These are phyloP conservation scores for Fusarium duplospermum DNA, from an alignment of 2,329 filamentous ascomycete genomes.

Conservation along the genomic window DNA sequence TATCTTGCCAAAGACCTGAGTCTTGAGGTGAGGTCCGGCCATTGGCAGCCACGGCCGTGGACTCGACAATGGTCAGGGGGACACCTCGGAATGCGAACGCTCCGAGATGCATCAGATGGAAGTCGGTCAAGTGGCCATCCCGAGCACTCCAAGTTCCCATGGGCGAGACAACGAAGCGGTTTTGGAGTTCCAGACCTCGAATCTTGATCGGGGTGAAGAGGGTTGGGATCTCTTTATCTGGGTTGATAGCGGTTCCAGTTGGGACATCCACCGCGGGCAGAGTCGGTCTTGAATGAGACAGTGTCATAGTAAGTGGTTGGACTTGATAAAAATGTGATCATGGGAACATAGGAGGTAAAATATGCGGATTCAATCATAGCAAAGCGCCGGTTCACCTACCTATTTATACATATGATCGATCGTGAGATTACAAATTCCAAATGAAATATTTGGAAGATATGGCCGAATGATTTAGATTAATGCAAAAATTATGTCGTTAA, in stretches of 20 bases:
- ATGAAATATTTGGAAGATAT: neutral
- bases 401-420: neutral
- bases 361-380: neutral
- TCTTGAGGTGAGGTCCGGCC: slow-evolving; percentile 87
- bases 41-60: slow-evolving; percentile 77
- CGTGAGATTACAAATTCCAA: neutral
- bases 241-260: neutral
- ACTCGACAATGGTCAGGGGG: slow-evolving; percentile 80
- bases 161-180: slow-evolving; percentile 67
- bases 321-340: neutral
- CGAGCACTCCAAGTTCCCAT: slow-evolving; percentile 70
- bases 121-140: slow-evolving; percentile 78
- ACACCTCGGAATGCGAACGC: slow-evolving; percentile 80
- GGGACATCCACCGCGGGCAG: neutral
- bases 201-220: slow-evolving; percentile 67
- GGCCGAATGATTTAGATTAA: neutral
- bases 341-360: neutral
- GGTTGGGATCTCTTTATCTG: slow-evolving; percentile 52
- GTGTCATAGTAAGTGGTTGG: neutral
- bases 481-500: neutral
- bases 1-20: slow-evolving; percentile 83
- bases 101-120: slow-evolving; percentile 84
- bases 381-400: neutral
- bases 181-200: slow-evolving; percentile 62
- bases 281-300: neutral